Evolutionary conservation across 2,329 filamentous ascomycete genomes (phyloP), one percentile per base, ranked within the genome.

Genomic region (Herpomyces periplanetae): DNA sequence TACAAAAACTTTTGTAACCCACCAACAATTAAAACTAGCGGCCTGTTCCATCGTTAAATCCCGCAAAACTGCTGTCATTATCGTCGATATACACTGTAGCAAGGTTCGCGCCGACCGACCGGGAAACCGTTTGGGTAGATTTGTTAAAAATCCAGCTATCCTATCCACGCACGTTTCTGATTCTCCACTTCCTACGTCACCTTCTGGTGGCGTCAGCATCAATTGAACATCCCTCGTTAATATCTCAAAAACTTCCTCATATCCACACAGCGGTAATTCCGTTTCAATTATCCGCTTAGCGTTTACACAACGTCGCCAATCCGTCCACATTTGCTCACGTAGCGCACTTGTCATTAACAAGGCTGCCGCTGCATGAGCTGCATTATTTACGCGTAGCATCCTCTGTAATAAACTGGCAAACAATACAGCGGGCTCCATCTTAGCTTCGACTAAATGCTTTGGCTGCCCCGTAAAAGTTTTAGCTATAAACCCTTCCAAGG

Each of bases 1-100:
- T 20, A 88, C 53, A 48, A 75, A 91, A 22, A 75, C 73, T 35
- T 88, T 87, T 3, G 71, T 71, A 22, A 88, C 65, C 66, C 66
- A 80, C 69, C 69, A 84, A 4, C 64, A 60, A n/a, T 65, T 62
- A 31, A 75, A 84, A 31, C 63, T 73, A 32, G 60, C 56, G 8
- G 62, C 64, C 26, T 64, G 59, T 15, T 55, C 49, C 19, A 80
- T 57, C 1, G 66, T 80, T 22, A 84, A 51, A 29, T 84, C 69
- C 21, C 68, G 51, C 43, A 80, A 55, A 8, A 66, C 60, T 9
- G 63, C 57, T 4, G 62, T 68, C 6, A 65, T 61, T 10, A 80
- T 44, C 10, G 58, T 50, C 28, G 68, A 60, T 15, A 75, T 58
- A 26, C 59, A 68, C 38, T 60, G 61, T 5, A 80, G 52, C 22